These are phyloP conservation scores for Xanthoceras sorbifolium DNA, from an alignment of 345 rosid species.

Conservation along the genomic window DNA sequence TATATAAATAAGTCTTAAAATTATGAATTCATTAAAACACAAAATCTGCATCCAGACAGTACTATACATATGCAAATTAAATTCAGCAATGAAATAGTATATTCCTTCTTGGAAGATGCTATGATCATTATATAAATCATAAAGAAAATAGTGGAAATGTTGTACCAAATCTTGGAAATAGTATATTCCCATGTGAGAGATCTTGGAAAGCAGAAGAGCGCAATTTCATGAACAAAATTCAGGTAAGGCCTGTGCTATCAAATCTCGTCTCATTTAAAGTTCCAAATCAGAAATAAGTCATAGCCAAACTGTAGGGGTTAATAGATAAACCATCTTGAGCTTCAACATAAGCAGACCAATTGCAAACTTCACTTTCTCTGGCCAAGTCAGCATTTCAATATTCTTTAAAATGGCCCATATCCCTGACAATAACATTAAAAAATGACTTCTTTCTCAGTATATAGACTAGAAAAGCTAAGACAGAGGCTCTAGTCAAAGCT, in stretches of 20 bases:
- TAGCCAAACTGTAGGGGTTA: neutral
- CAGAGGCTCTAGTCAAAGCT: too few species aligned
- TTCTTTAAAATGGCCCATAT: slow-evolving; percentile 89
- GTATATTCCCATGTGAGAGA: too few species aligned
- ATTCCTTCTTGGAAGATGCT: neutral
- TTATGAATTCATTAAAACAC: too few species aligned
- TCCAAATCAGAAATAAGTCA: slow-evolving; percentile 2
- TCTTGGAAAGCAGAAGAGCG: slow-evolving; percentile 1
- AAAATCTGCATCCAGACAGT: too few species aligned
- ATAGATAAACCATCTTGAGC: slow-evolving; percentile 81
- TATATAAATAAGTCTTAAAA: too few species aligned
- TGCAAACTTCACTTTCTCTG: slow-evolving; percentile 94
- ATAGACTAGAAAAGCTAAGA: too few species aligned
- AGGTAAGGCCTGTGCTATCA: neutral
- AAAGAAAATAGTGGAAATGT: neutral
- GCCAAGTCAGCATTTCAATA: slow-evolving; percentile 96
- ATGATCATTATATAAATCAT: neutral
- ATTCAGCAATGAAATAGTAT: neutral
- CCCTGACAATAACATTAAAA: slow-evolving; percentile 46
- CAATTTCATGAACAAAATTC: slow-evolving; percentile 5
- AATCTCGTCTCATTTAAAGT: neutral
- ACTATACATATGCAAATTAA: neutral
- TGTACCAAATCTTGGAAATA: too few species aligned
- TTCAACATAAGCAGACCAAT: slow-evolving; percentile 91
- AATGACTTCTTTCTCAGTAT: too few species aligned